Evolutionary conservation across 768 basidiomycete species (phyloP), one percentile per base, ranked within the genome.

Genomic region (Boletus patriciae): DNA sequence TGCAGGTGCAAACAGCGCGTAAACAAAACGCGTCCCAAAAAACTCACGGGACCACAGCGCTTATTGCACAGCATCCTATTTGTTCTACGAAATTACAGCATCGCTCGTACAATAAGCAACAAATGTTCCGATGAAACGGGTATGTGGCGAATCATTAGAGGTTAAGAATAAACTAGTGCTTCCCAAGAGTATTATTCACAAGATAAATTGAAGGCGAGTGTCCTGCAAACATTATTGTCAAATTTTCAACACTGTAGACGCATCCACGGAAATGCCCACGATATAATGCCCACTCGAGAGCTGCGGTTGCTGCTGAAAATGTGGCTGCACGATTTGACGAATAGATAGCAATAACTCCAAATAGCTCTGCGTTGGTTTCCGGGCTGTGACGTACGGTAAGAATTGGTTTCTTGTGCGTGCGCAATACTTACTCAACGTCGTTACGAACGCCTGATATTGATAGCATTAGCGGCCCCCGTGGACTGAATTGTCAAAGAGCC

Each of bases 281-380:
- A 90, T 85, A 15, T 74, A 80, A 63, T 90, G 88, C 9, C 88
- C 88, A 58, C 85, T 87, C 8, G 86, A 86, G 13, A 91, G 66
- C 67, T 90, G 89, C 4, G 87, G 85, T 59, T 80, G 86, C 77
- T 91, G 88, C 62, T 79, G 82, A 66, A 80, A 91, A 56, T 81
- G 75, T 21, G 81, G 80, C 48, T 78, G 73, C 25, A 90, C 67
- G 56, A 89, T 82, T 21, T 72, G 70, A 81, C 88, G 80, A 36
- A 90, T 58, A 33, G 80, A 80, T 34, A 65, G 70, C 36, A 92
- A 71, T 13, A 92, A 67, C 50, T 86, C 82, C 57, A 83, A 78
- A 59, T 91, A 90, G 9, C 83, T 81, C 67, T 88, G 88, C 29
- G 74, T 65, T 0, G 84, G 85, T 33, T 81, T 82, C 48, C 69